A percentile compares a stretch with the other conserved stretches of the same genome.
Conservation (phyloP, 257 asterid species). For the Buddleja alternifolia region DNA sequence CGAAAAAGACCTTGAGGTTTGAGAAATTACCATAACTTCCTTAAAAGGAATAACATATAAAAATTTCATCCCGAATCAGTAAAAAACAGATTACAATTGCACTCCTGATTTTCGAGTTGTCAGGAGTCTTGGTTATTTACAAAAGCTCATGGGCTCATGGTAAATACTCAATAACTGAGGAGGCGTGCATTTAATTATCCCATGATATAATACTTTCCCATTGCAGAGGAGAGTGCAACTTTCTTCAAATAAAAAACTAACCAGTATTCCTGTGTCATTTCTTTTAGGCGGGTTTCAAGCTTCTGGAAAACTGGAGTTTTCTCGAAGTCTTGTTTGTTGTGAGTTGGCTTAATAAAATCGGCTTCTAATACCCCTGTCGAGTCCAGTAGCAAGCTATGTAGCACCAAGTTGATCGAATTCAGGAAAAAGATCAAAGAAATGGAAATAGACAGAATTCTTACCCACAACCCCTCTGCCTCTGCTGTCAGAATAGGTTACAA, state of each 20-base stretch:
- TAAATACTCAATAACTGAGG: too few species aligned
- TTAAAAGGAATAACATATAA: too few species aligned
- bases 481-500: conserved; percentile 50
- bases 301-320: conserved; percentile 89
- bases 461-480: conserved; percentile 99
- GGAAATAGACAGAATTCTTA: conserved; percentile 44
- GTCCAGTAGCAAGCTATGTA: conserved; percentile 24
- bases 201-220: too few species aligned
- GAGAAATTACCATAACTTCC: not conserved
- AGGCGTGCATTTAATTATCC: too few species aligned
- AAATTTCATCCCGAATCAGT: too few species aligned
- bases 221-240: too few species aligned
- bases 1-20: not conserved
- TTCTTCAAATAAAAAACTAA: conserved; percentile 38
- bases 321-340: conserved; percentile 95
- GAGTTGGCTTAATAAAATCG: conserved; percentile 81
- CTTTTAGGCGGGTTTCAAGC: conserved; percentile 86
- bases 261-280: conserved; percentile 92
- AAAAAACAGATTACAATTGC: too few species aligned
- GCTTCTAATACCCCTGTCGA: conserved; percentile 88
- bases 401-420: conserved; percentile 16
- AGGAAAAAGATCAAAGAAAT: conserved; percentile 23
- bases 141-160: too few species aligned
- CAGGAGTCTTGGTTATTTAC: too few species aligned
- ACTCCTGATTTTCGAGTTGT: too few species aligned